phyloP scores from a whole-genome alignment of 768 basidiomycete genomes.

The Panus rudis region DNA sequence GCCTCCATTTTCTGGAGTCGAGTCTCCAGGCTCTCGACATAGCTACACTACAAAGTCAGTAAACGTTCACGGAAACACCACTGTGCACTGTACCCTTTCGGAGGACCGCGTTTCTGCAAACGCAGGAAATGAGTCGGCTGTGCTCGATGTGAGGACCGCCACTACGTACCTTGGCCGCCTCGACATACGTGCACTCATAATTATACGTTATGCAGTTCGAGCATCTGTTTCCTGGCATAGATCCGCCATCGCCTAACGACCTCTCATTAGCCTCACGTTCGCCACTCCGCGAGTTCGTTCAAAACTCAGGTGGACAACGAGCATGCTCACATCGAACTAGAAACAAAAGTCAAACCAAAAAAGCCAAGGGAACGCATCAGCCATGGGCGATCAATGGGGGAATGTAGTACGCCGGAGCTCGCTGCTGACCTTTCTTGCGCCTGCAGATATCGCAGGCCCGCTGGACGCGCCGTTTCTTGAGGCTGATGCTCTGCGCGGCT shows the following conservation, averaged over 20 bases:
- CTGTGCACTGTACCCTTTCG: constrained; percentile 42
- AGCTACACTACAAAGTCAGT: constrained; percentile 12
- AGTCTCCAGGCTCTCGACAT: constrained; percentile 34
- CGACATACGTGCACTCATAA: constrained; percentile 60
- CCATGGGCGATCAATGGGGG: no score
- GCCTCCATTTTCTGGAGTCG: constrained; percentile 39
- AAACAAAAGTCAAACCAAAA: no score
- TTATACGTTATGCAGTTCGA: constrained; percentile 55
- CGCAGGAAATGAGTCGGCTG: neutral
- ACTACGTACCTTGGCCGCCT: constrained; percentile 53
- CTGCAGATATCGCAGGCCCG: constrained; percentile 80
- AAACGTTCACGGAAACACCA: neutral
- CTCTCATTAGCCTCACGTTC: neutral
- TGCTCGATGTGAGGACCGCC: neutral
- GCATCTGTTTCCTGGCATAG: constrained; percentile 55
- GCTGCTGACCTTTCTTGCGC: constrained; percentile 69
- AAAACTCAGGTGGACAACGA: neutral
- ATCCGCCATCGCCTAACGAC: constrained; percentile 57
- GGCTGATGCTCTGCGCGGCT: constrained; percentile 24
- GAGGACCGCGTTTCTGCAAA: constrained; percentile 47
- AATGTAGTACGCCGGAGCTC: neutral
- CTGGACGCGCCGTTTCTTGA: constrained; percentile 68
- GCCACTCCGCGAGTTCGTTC: neutral
- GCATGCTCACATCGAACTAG: neutral
- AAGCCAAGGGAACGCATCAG: no score